A percentile compares a stretch with the other conserved stretches of the same genome.
phyloP scores from a whole-genome alignment of 148 eudicot species.

The Chenopodium album region DNA sequence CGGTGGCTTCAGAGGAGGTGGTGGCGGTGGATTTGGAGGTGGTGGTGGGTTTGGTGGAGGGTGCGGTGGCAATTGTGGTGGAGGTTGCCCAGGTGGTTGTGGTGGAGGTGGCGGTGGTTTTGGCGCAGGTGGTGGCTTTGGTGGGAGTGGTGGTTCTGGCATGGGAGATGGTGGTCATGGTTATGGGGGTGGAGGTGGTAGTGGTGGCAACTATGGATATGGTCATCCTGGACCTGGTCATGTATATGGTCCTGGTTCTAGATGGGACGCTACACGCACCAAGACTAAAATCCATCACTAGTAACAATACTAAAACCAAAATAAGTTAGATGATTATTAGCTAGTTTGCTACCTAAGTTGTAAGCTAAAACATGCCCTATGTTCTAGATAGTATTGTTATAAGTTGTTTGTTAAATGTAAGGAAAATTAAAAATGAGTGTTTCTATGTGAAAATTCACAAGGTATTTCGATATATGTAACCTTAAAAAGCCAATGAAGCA shows the following conservation, averaged over 20 bases:
- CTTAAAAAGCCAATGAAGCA: background rate
- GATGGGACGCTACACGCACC: background rate
- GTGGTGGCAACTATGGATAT: constrained; percentile 22
- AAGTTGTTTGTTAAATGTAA: background rate
- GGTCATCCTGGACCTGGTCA: constrained; percentile 17
- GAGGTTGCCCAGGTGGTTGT: constrained; percentile 9
- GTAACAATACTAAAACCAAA: background rate
- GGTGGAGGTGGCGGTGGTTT: constrained; percentile 15
- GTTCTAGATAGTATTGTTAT: background rate
- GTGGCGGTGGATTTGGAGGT: constrained; percentile 9
- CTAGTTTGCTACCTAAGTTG: background rate
- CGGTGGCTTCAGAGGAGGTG: constrained; percentile 10
- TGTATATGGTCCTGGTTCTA: constrained; percentile 16
- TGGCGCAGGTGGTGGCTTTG: constrained; percentile 16
- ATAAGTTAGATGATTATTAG: background rate
- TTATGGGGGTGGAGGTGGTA: constrained; percentile 3
- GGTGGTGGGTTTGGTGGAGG: constrained; percentile 21
- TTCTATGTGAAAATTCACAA: background rate
- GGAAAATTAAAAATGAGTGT: background rate
- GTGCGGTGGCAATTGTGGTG: constrained; percentile 5
- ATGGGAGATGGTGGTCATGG: constrained; percentile 10
- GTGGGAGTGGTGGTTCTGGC: constrained; percentile 14
- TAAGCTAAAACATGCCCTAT: background rate
- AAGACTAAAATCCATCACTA: constrained; percentile 13
- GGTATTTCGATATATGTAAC: background rate